Base-by-base conservation (phyloP, 1,284 basidiomycete genomes). In the Ceratobasidium sp. region DNA sequence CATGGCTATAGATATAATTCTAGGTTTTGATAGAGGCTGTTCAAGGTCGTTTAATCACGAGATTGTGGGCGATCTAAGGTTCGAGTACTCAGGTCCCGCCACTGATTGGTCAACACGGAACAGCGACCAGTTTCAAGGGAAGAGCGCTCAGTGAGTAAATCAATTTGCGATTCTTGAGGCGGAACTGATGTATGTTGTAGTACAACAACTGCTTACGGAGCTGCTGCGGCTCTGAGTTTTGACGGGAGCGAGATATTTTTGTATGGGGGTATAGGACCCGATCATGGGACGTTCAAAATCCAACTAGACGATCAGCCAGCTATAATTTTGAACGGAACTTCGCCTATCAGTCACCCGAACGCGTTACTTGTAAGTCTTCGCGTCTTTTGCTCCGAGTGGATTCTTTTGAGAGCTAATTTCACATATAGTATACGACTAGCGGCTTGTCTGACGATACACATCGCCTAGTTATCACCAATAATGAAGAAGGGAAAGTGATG, bases 401-500 rank as follows among this genome's bases (percentile, higher is more conserved):
- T 23, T 4, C 35, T 38, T 38, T 38, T 2, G 14, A 44, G 32
- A n/a, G 14, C 21, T n/a, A 21, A 61, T 43, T 35, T 30, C n/a
- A 38, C 11, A 38, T 58, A 3, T 26, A 61, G 58, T 61, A 61
- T 61, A 41, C 58, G 5, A 8, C 11, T 16, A 41, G 58, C 21
- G 38, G 28, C 6, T 7, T 61, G 6, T 35, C n/a, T 4, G 38
- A 7, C 7, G 58, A 35, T 2, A 21, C 8, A 11, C 58, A 61
- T 21, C 32, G 23, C 14, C 8, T 61, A 6, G 18, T 21, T 18
- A 41, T 61, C 3, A 61, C 58, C 14, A 61, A 61, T 61, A 18
- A 23, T n/a, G 38, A 61, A 35, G 38, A 44, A 7, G 55, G 55
- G 13, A 61, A 61, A 61, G 26, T 44, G 23, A 21, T 61, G n/a